A percentile compares a stretch with the other conserved stretches of the same genome.
Evolutionary conservation across 2,329 filamentous ascomycete species (phyloP).

Genomic region (Diplocarpon mali): DNA sequence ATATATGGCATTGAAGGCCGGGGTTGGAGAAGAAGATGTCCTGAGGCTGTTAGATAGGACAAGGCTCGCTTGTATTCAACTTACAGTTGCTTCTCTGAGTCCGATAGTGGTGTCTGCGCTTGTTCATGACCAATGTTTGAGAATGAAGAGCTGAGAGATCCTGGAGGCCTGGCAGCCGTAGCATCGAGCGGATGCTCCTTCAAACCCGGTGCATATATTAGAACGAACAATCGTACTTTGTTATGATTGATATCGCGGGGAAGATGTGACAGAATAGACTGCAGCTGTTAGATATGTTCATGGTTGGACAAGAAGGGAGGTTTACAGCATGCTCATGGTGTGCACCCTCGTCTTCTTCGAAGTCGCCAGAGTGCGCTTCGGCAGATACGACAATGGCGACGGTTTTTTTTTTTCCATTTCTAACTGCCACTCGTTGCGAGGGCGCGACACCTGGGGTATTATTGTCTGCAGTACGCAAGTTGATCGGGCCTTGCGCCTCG

Average conservation of each 20-base stretch:
- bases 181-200: conserved; percentile 52
- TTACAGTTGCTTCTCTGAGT: conserved; percentile 47
- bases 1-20: conserved; percentile 69
- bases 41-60: conserved; percentile 31
- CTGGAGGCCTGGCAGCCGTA: conserved; percentile 45
- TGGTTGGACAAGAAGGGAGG: too few relatives aligned
- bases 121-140: conserved; percentile 74
- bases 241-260: conserved; percentile 65
- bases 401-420: conserved; percentile 46
- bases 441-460: conserved; percentile 22
- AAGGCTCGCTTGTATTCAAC: conserved; percentile 20
- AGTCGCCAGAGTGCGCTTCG: conserved; percentile 48
- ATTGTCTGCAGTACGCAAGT: conserved; percentile 17
- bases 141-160: conserved; percentile 68
- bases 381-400: conserved; percentile 87
- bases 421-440: conserved; percentile 12
- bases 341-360: conserved; percentile 48
- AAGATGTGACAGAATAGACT: conserved; percentile 85
- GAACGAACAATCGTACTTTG: conserved; percentile 67
- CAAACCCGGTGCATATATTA: conserved; percentile 78
- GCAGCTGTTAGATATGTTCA: conserved; percentile 11
- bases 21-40: conserved; percentile 35
- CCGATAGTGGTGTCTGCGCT: conserved; percentile 55
- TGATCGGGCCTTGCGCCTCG: conserved; percentile 25
- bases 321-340: conserved; percentile 75